These are phyloP conservation scores for Gypsophila paniculata DNA, from an alignment of 179 eudicot species.

Conservation along the genomic window DNA sequence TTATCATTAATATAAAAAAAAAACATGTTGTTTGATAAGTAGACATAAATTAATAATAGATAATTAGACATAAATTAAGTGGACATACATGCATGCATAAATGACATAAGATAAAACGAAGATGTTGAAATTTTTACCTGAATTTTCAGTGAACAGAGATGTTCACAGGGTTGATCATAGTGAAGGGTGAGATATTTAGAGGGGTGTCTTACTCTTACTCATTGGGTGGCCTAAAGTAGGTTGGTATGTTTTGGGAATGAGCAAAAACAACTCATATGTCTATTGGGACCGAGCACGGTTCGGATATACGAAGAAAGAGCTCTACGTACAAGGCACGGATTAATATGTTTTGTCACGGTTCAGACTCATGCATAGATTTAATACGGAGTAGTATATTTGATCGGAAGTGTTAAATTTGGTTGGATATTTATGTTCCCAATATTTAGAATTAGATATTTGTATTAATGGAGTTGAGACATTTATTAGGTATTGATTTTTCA, in stretches of 20 bases:
- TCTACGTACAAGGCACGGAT: no score
- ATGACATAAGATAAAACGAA: not conserved
- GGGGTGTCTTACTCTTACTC: not conserved
- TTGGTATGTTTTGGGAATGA: not conserved
- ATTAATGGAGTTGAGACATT: no score
- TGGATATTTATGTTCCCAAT: no score
- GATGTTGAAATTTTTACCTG: not conserved
- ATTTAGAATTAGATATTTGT: no score
- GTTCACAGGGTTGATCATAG: not conserved
- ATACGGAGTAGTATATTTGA: no score
- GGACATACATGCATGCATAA: conserved; percentile 13
- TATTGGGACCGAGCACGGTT: no score
- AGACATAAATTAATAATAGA: not conserved
- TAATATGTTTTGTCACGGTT: no score
- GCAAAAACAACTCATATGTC: no score
- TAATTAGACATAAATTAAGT: not conserved
- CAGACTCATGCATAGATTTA: no score
- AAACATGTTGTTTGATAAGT: not conserved
- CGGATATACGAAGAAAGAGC: no score
- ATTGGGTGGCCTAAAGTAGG: conserved; percentile 2
- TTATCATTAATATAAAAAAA: not conserved
- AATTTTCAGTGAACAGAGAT: not conserved
- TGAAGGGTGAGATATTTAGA: not conserved
- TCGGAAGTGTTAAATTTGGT: no score
- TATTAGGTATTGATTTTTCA: no score